A percentile compares a stretch with the other conserved stretches of the same genome.
phyloP scores from a whole-genome alignment of 129 eudicot genomes.

The Smallanthus sonchifolius region DNA sequence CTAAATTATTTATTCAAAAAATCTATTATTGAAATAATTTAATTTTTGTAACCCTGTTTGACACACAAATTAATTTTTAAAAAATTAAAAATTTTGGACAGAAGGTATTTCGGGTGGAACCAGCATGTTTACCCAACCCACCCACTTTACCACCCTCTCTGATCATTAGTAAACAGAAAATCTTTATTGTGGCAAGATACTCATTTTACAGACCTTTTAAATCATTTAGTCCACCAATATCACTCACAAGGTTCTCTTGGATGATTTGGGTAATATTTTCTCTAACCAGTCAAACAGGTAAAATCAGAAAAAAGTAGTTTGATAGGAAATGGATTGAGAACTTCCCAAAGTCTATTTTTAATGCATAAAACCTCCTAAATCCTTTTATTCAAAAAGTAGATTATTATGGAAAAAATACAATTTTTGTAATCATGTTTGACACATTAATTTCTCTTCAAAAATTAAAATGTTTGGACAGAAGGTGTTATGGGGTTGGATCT shows the following conservation, averaged over 20 bases:
- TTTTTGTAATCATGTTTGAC: not conserved
- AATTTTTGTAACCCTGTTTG: not conserved
- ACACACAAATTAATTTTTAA: not conserved
- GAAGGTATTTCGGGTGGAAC: not conserved
- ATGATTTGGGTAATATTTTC: not conserved
- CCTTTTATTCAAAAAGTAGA: not conserved
- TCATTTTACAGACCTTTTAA: constrained; percentile 56
- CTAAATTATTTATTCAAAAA: too few species aligned
- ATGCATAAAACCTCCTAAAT: not conserved
- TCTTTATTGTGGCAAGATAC: not conserved
- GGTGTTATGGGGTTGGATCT: not conserved
- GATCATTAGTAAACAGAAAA: not conserved
- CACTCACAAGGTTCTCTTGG: constrained; percentile 73
- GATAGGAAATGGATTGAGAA: not conserved
- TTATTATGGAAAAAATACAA: not conserved
- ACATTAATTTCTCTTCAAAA: not conserved
- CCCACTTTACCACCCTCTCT: not conserved
- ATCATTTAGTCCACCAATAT: constrained; percentile 70
- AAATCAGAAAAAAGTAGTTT: not conserved
- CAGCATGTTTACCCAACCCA: not conserved
- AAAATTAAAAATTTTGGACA: not conserved
- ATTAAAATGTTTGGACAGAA: not conserved
- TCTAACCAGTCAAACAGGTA: not conserved
- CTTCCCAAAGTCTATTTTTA: not conserved
- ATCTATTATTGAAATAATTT: too few species aligned